phyloP scores from a whole-genome alignment of 257 asterid species.

The Salvia hispanica region DNA sequence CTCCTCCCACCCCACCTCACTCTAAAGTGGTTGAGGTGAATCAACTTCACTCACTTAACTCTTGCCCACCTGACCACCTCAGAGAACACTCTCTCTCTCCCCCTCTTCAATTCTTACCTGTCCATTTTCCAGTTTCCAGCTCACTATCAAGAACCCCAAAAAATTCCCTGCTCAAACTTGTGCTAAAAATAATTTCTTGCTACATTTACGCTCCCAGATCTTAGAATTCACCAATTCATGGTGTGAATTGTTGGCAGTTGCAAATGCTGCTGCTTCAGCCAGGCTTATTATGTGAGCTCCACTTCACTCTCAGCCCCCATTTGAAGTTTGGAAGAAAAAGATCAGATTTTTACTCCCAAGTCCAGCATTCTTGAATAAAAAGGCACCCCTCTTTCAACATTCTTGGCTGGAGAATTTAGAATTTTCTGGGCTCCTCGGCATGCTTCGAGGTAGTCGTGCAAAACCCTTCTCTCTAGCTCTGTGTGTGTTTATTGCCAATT shows the following conservation, averaged over 20 bases:
- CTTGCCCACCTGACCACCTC: slow-evolving; percentile 4
- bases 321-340: slow-evolving; percentile 38
- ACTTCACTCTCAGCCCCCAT: slow-evolving; percentile 23
- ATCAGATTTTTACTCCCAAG: slow-evolving; percentile 35
- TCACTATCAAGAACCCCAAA: slow-evolving; percentile 27
- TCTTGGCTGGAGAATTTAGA: slow-evolving; percentile 3
- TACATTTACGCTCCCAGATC: slow-evolving; percentile 32
- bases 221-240: slow-evolving; percentile 25
- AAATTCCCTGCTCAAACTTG: slow-evolving; percentile 14
- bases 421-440: slow-evolving; percentile 31
- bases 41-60: slow-evolving; percentile 23
- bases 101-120: slow-evolving; percentile 17
- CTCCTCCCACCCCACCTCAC: not conserved
- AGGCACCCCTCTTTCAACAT: not conserved
- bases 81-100: not conserved
- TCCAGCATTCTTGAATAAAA: slow-evolving; percentile 38
- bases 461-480: slow-evolving; percentile 1
- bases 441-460: slow-evolving; percentile 48
- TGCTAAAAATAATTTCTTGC: slow-evolving; percentile 18
- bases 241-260: slow-evolving; percentile 39
- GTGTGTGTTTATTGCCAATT: not conserved
- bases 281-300: slow-evolving; percentile 10
- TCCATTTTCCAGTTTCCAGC: slow-evolving; percentile 31
- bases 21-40: slow-evolving; percentile 37
- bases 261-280: slow-evolving; percentile 37